These are phyloP conservation scores for Thuidium tamariscinum DNA, from an alignment of 225 moss, liverwort and hornwort species.

Conservation along the genomic window DNA sequence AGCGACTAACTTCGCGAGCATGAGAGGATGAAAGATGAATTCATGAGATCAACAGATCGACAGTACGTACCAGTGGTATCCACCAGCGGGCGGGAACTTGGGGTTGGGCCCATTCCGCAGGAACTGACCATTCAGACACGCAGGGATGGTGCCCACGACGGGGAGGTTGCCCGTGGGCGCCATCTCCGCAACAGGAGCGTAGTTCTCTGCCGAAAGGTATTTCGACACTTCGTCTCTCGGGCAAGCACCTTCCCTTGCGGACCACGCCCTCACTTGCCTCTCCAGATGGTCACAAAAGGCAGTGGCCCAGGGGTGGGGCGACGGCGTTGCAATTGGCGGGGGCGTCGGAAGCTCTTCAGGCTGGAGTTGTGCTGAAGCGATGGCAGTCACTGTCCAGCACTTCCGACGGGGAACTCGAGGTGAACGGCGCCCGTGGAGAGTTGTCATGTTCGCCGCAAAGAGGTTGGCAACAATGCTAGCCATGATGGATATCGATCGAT, in stretches of 20 bases:
- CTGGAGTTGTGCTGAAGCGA: neutral
- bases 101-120: constrained; percentile 5
- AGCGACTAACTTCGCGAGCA: no score
- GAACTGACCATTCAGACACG: neutral
- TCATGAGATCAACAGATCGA: neutral
- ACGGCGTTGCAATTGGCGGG: neutral
- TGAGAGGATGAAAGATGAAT: neutral
- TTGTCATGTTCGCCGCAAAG: neutral
- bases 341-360: neutral
- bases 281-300: neutral
- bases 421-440: neutral
- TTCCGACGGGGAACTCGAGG: neutral
- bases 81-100: neutral
- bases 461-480: neutral
- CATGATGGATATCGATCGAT: neutral
- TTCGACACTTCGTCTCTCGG: neutral
- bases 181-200: neutral
- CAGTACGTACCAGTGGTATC: constrained; percentile 19
- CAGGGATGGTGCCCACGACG: neutral
- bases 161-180: neutral
- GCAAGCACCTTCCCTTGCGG: no score
- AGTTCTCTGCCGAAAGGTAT: neutral
- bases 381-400: neutral
- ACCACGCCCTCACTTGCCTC: neutral
- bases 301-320: neutral